These are phyloP conservation scores for Exutisphaerella laricina DNA, from an alignment of 2,329 filamentous ascomycete genomes.

Conservation along the genomic window DNA sequence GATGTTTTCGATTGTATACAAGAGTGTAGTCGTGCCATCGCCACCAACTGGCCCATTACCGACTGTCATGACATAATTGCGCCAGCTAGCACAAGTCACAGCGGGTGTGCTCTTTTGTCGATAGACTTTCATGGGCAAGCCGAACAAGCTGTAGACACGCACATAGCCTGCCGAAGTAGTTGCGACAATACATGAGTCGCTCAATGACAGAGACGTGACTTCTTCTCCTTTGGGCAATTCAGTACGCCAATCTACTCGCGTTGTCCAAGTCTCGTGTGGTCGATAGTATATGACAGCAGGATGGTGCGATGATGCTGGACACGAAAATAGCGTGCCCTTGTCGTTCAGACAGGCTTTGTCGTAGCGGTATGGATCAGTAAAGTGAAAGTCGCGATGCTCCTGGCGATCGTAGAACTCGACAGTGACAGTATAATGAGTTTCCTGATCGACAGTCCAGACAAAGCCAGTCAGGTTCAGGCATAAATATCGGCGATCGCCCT, in stretches of 20 bases:
- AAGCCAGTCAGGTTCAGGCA: constrained; percentile 91
- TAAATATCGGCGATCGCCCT: constrained; percentile 86
- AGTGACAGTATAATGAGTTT: constrained; percentile 80
- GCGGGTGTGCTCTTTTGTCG: constrained; percentile 84
- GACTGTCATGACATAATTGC: constrained; percentile 92
- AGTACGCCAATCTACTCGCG: constrained; percentile 83
- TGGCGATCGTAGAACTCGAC: constrained; percentile 98
- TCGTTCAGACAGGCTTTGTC: constrained; percentile 91
- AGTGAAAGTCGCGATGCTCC: constrained; percentile 88
- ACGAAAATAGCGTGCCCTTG: constrained; percentile 79
- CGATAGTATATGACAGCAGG: constrained; percentile 89
- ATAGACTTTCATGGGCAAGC: constrained; percentile 82
- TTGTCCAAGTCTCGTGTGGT: constrained; percentile 94
- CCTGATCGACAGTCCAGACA: constrained; percentile 95
- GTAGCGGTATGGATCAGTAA: constrained; percentile 92
- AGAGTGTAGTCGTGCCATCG: constrained; percentile 69
- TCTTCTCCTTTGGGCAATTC: constrained; percentile 81
- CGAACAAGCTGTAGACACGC: constrained; percentile 87
- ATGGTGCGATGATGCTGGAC: constrained; percentile 59
- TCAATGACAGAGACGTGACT: constrained; percentile 81
- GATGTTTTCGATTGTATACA: constrained; percentile 92
- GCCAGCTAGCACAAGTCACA: constrained; percentile 89
- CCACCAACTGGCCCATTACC: constrained; percentile 82
- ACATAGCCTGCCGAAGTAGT: constrained; percentile 85
- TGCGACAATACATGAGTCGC: constrained; percentile 84